These are phyloP conservation scores for Cladosporium sp. DNA, from an alignment of 2,329 filamentous ascomycete genomes.

Conservation along the genomic window DNA sequence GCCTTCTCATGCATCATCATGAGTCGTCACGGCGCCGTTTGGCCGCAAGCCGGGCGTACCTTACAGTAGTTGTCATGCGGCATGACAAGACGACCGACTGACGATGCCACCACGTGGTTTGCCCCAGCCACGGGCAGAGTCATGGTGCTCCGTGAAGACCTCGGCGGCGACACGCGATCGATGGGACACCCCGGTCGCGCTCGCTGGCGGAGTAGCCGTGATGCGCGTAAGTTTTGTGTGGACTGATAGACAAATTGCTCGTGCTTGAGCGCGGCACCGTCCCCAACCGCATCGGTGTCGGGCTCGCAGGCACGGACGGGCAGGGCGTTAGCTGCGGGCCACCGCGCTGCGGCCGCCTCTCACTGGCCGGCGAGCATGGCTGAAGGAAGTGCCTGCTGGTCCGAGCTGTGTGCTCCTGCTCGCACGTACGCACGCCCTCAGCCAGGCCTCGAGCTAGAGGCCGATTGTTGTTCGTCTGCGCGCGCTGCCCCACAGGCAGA, in stretches of 20 bases:
- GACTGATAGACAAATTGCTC: slow-evolving; percentile 2
- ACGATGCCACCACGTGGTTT: no score
- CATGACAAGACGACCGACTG: not conserved
- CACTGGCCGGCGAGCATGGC: not conserved
- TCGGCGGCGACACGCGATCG: not conserved
- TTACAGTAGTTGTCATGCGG: not conserved
- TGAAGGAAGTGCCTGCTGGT: not conserved
- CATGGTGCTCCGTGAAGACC: not conserved
- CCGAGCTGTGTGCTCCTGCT: not conserved
- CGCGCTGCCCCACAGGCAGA: not conserved
- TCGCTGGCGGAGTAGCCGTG: not conserved
- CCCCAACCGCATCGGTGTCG: slow-evolving; percentile 2
- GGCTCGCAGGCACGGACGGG: not conserved
- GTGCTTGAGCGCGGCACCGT: not conserved
- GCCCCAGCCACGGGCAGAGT: not conserved
- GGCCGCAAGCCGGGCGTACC: not conserved
- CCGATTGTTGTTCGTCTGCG: slow-evolving; percentile 1
- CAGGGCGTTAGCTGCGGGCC: not conserved
- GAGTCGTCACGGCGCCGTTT: no score
- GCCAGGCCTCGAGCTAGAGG: slow-evolving; percentile 4
- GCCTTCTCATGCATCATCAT: not conserved
- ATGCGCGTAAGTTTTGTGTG: not conserved
- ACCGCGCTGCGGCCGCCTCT: not conserved
- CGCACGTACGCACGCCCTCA: not conserved
- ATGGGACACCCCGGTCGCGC: not conserved